Evolutionary conservation across 139 green algal genomes (phyloP), one percentile per base, ranked within the genome.

Genomic region (Penium margaritaceum): DNA sequence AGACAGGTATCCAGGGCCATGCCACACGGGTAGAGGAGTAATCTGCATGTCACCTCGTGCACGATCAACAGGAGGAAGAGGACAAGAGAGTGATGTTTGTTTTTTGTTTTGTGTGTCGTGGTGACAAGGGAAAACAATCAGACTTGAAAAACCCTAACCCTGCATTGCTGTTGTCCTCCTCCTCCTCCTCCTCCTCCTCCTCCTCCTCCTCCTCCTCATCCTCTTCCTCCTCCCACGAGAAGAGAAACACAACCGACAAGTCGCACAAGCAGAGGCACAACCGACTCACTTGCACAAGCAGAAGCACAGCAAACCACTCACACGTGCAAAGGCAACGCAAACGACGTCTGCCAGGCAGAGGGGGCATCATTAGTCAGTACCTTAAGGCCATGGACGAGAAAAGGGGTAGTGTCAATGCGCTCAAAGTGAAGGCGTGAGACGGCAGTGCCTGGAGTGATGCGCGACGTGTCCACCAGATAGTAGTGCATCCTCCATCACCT

Each of bases 401-500:
- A 74, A n/a, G 72, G 72, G 38, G 21, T 12, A 14, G 64, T 1
- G 24, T 33, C 32, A 24, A 74, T 75, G 64, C n/a, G 2, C 6
- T 60, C 12, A 35, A 79, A 79, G 39, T 47, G 30, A 17, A 79
- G 33, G 1, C 19, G 7, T 19, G 72, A 79, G n/a, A 79, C 72
- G 27, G 72, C 72, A 0, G 72, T 79, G 36, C 72, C 72, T 9
- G 34, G 32, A 0, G 35, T 43, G 19, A 79, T 15, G 14, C 0
- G 5, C 27, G 30, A 43, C 12, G 36, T 55, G 47, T 74, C 61
- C 41, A 79, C 5, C 21, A 79, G 36, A 39, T 79, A 79, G 62
- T 79, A 79, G 72, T 79, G 72, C 46, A 62, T 79, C 64, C 30
- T 65, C 64, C 62, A 73, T 73, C 51, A 79, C 72, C 62, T 79